A percentile compares a stretch with the other conserved stretches of the same genome.
phyloP scores from a whole-genome alignment of 2,329 filamentous ascomycete genomes.

The Gaeumannomyces sp. region DNA sequence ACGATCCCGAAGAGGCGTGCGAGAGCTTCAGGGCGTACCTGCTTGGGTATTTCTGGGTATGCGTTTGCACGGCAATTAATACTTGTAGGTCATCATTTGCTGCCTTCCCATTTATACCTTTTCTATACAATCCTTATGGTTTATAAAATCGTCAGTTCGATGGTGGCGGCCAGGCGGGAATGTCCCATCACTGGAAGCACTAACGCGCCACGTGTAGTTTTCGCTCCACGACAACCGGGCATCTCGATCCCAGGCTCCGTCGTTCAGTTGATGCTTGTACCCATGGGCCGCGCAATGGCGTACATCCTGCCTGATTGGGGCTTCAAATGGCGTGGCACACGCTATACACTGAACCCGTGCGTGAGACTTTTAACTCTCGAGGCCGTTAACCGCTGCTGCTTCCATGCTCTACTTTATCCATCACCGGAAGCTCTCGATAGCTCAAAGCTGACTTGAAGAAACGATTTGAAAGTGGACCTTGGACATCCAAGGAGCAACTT shows the following conservation, averaged over 20 bases:
- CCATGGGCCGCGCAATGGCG: slow-evolving; percentile 34
- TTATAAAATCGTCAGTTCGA: too few species aligned
- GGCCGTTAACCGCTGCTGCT: neutral
- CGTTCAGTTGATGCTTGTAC: slow-evolving; percentile 37
- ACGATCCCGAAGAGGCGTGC: slow-evolving; percentile 29
- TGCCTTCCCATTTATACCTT: too few species aligned
- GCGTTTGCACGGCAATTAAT: slow-evolving; percentile 32
- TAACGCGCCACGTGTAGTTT: slow-evolving; percentile 32
- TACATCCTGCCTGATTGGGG: slow-evolving; percentile 25
- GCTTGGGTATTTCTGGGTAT: slow-evolving; percentile 32
- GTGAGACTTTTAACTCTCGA: neutral
- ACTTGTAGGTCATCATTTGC: slow-evolving; percentile 20
- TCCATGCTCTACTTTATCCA: slow-evolving; percentile 23
- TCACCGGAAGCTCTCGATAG: neutral
- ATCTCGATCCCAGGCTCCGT: slow-evolving; percentile 28
- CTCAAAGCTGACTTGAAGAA: slow-evolving; percentile 14
- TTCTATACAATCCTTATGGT: too few species aligned
- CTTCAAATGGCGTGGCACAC: slow-evolving; percentile 19
- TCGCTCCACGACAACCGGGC: slow-evolving; percentile 17
- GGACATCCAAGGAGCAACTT: slow-evolving; percentile 37
- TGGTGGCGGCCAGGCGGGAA: too few species aligned
- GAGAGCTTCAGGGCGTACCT: slow-evolving; percentile 38
- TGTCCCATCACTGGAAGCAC: neutral
- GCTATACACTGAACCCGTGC: slow-evolving; percentile 30
- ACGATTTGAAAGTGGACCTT: slow-evolving; percentile 29